Conservation (phyloP, 345 rosid species). For the Acer negundo region DNA sequence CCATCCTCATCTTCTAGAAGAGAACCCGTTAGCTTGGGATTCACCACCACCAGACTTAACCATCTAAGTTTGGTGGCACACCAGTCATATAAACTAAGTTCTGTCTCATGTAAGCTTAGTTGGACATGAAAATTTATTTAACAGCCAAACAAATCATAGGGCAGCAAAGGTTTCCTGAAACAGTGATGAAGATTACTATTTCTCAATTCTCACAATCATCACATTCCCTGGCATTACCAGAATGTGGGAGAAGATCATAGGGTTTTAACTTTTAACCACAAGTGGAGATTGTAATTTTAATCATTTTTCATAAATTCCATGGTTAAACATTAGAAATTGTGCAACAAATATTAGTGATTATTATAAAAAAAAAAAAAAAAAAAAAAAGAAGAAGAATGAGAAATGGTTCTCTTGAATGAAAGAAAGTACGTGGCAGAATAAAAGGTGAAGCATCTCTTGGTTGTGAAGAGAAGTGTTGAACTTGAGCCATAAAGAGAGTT, state of each 20-base stretch:
- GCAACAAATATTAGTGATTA: background rate
- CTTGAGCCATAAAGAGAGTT: background rate
- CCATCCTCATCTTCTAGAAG: background rate
- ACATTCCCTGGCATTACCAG: background rate
- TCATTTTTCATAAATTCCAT: background rate
- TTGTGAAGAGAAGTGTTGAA: background rate
- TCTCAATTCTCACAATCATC: background rate
- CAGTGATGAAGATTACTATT: background rate
- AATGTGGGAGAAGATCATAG: background rate
- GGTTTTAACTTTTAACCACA: background rate
- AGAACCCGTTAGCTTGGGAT: constrained; percentile 3
- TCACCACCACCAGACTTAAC: background rate
- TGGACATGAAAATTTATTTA: background rate
- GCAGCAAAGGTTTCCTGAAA: background rate
- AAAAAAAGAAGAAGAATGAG: no score
- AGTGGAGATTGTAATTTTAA: background rate
- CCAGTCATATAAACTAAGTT: background rate
- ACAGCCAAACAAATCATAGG: background rate
- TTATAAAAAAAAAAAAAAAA: background rate
- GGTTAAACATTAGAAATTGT: background rate
- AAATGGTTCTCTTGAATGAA: background rate
- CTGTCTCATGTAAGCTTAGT: background rate
- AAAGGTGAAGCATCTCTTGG: background rate
- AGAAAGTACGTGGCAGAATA: background rate
- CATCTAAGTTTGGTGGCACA: background rate